Percentiles rank a stretch among this genome's conserved stretches.
phyloP scores from a whole-genome alignment of 306 rosid genomes.

The Rosa persica region DNA sequence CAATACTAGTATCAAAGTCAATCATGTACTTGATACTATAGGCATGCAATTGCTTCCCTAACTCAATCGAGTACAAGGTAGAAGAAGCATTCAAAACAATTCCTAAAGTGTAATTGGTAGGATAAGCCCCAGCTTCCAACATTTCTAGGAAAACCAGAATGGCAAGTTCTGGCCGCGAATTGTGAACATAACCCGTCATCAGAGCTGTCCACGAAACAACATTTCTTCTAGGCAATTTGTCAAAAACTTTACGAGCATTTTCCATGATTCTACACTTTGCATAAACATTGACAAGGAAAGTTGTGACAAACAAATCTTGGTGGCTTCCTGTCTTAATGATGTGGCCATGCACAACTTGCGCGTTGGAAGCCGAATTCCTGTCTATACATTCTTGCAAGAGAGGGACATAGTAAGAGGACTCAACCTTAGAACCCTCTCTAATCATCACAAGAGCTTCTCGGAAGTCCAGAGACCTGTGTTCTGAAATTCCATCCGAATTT shows the following conservation, averaged over 20 bases:
- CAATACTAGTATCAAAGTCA: constrained; percentile 70
- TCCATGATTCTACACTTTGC: constrained; percentile 69
- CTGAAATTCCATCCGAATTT: constrained; percentile 40
- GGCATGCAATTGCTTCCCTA: constrained; percentile 80
- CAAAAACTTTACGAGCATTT: constrained; percentile 54
- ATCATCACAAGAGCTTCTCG: constrained; percentile 49
- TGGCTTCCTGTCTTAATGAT: constrained; percentile 64
- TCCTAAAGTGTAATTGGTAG: constrained; percentile 67
- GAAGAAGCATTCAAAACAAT: constrained; percentile 62
- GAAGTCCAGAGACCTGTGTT: constrained; percentile 45
- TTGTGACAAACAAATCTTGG: constrained; percentile 46
- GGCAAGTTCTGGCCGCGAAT: constrained; percentile 50
- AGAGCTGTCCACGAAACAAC: constrained; percentile 69
- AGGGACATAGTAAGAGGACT: constrained; percentile 49
- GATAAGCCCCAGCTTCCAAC: constrained; percentile 68
- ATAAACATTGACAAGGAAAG: constrained; percentile 61
- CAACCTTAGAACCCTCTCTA: constrained; percentile 38
- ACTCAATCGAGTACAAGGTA: constrained; percentile 40
- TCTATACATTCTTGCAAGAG: constrained; percentile 68
- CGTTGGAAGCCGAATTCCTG: constrained; percentile 34
- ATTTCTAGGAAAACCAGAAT: constrained; percentile 58
- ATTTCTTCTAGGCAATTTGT: constrained; percentile 53
- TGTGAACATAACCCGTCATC: constrained; percentile 65
- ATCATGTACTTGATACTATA: constrained; percentile 59
- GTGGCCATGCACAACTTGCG: constrained; percentile 63